Conservation (phyloP, 1,284 basidiomycete species). For the Cutaneotrichosporon mucoides region DNA sequence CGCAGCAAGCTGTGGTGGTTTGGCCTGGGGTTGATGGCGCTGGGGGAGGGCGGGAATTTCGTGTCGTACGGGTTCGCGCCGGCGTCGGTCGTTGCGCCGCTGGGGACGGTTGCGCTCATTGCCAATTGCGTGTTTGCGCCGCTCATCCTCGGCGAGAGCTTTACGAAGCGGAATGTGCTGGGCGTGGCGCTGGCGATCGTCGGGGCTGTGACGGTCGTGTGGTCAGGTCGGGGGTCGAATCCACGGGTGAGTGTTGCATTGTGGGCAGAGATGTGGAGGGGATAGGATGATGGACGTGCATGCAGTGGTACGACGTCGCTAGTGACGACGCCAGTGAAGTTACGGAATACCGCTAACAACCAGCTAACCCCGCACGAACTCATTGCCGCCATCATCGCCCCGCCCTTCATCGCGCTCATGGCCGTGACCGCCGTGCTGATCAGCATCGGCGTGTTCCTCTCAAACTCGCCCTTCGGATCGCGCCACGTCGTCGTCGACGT, state of each 20-base stretch:
- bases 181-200: conserved; percentile 78
- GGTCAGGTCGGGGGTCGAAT: conserved; percentile 65
- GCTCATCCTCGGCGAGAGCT: conserved; percentile 59
- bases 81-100: conserved; percentile 88
- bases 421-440: conserved; percentile 59
- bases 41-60: conserved; percentile 91
- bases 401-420: conserved; percentile 70
- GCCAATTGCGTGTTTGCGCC: conserved; percentile 95
- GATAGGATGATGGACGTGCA: conserved; percentile 2
- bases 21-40: conserved; percentile 81
- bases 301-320: too few relatives aligned
- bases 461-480: conserved; percentile 63
- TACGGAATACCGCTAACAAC: too few relatives aligned
- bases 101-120: conserved; percentile 85
- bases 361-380: conserved; percentile 63
- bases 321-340: too few relatives aligned
- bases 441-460: conserved; percentile 56
- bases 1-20: conserved; percentile 87
- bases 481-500: conserved; percentile 79
- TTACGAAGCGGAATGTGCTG: conserved; percentile 67
- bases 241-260: conserved; percentile 53
- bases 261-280: background rate
- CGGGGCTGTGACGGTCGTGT: conserved; percentile 89
- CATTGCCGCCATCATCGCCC: conserved; percentile 63
- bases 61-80: conserved; percentile 84